phyloP scores from a whole-genome alignment of 192 early-diverging fungal genomes.

The Coemansia biformis region DNA sequence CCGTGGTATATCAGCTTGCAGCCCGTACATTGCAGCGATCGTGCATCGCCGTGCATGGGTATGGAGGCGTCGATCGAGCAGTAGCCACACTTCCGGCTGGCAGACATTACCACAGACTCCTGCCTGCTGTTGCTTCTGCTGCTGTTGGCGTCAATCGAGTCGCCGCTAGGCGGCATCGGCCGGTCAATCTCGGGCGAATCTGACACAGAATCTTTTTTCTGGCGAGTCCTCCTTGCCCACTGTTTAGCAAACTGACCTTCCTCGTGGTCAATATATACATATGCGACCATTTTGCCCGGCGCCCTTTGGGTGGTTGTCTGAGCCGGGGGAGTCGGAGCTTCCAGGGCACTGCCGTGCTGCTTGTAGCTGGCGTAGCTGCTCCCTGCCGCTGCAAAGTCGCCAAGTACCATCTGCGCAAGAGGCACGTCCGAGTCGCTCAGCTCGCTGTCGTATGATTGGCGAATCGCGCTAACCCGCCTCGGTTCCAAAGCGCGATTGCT shows the following conservation, averaged over 20 bases:
- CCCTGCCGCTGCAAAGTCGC: background rate
- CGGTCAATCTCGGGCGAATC: too few species aligned
- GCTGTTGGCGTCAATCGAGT: background rate
- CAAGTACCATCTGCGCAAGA: too few species aligned
- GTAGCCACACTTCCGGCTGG: conserved; percentile 1
- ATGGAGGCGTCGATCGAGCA: conserved; percentile 1
- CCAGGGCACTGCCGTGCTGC: background rate
- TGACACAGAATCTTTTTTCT: too few species aligned
- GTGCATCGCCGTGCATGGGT: background rate
- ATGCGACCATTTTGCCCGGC: background rate
- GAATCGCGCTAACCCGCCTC: background rate
- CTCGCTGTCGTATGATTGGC: background rate
- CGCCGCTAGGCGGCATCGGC: too few species aligned
- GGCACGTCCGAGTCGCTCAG: too few species aligned
- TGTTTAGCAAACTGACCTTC: conserved; percentile 2
- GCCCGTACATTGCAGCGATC: background rate
- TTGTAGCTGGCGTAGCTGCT: background rate
- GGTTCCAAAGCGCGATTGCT: too few species aligned
- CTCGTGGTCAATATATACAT: conserved; percentile 17
- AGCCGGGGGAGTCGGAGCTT: too few species aligned
- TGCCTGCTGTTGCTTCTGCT: too few species aligned
- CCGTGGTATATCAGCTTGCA: conserved; percentile 17
- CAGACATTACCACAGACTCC: too few species aligned
- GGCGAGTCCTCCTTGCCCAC: too few species aligned
- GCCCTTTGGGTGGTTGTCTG: background rate